phyloP scores from a whole-genome alignment of 768 basidiomycete genomes.

The Lactarius deliciosus region DNA sequence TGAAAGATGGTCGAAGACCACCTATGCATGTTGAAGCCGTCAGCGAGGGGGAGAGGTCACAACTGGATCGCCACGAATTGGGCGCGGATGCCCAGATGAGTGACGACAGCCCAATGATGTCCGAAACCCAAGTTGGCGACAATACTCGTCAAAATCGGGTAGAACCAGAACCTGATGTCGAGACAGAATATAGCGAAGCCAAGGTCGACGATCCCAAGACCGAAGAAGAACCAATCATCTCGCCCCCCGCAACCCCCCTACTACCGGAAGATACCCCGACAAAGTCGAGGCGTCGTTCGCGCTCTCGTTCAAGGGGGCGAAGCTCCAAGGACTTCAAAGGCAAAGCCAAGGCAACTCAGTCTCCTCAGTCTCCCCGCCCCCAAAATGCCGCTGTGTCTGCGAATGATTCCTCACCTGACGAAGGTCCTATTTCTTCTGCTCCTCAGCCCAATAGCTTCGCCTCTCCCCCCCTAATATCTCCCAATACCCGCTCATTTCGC shows the following conservation, averaged over 20 bases:
- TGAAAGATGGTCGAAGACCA: conserved; percentile 87
- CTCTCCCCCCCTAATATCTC: conserved; percentile 44
- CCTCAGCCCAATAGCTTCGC: conserved; percentile 23
- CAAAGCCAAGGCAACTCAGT: conserved; percentile 39
- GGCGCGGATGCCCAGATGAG: conserved; percentile 16
- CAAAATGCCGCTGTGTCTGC: conserved; percentile 45
- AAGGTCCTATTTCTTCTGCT: conserved; percentile 39
- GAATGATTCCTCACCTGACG: conserved; percentile 66
- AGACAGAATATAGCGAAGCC: conserved; percentile 19
- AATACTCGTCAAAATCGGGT: conserved; percentile 1
- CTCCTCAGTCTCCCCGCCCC: conserved; percentile 49
- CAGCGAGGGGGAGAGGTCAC: conserved; percentile 73
- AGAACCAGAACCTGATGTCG: conserved; percentile 20
- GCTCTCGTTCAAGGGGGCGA: conserved; percentile 61
- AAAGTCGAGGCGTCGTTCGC: conserved; percentile 63
- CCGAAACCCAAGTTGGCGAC: conserved; percentile 17
- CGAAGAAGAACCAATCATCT: conserved; percentile 29
- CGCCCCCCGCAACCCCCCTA: conserved; percentile 28
- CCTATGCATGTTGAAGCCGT: conserved; percentile 83
- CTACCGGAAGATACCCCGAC: conserved; percentile 33
- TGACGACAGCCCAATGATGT: conserved; percentile 21
- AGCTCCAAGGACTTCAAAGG: conserved; percentile 71
- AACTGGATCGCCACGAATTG: conserved; percentile 36
- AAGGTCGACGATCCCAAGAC: conserved; percentile 31
- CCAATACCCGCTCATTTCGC: conserved; percentile 58